Evolutionary conservation across 305 asterid genomes (phyloP).

Genomic region (Fraxinus nigra): DNA sequence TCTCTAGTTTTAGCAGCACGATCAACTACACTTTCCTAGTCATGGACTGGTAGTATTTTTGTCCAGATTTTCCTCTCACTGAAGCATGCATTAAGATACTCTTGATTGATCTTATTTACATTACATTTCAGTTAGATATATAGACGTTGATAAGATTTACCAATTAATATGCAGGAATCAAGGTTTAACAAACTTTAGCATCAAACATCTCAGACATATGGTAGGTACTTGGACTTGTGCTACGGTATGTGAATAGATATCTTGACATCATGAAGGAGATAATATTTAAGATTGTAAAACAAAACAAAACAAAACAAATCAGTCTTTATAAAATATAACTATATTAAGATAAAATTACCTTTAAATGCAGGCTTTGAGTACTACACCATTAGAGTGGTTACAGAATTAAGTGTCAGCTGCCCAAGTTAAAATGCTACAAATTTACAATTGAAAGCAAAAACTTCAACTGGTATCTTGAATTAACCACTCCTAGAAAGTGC

Average conservation of each 20-base stretch:
- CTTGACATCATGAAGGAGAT: conserved; percentile 14
- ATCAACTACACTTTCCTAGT: background rate
- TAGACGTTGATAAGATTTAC: no score
- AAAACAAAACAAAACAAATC: conserved; percentile 31
- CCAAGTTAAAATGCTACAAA: conserved; percentile 25
- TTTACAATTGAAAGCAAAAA: conserved; percentile 11
- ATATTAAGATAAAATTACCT: conserved; percentile 18
- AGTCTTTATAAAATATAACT: conserved; percentile 25
- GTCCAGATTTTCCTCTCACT: no score
- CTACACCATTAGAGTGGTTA: conserved; percentile 4
- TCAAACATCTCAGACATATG: no score
- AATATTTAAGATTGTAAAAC: conserved; percentile 26
- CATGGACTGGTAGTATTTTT: no score
- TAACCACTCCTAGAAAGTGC: conserved; percentile 12
- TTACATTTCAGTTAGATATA: no score
- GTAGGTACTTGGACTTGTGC: background rate
- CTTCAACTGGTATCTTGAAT: conserved; percentile 3
- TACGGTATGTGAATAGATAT: conserved; percentile 27
- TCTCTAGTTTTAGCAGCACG: background rate
- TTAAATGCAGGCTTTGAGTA: conserved; percentile 7
- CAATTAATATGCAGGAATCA: no score
- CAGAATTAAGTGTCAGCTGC: conserved; percentile 17
- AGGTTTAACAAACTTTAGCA: no score
- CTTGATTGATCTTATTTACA: no score
- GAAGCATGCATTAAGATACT: no score